Conservation (phyloP, 306 rosid genomes). For the Dalbergia cochinchinensis region DNA sequence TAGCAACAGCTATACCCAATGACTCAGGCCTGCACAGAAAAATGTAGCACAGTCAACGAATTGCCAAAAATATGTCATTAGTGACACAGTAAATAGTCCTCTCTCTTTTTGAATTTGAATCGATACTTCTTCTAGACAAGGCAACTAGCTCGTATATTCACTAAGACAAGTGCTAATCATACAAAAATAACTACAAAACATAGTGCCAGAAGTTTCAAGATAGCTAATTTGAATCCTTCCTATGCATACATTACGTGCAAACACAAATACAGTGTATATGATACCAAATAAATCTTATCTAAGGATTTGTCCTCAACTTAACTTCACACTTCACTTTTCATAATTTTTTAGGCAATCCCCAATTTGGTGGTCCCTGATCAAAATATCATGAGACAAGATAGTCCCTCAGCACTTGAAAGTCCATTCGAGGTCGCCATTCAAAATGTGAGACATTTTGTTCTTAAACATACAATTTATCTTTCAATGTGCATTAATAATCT, state of each 20-base stretch:
- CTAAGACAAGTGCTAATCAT: constrained; percentile 21
- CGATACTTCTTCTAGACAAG: neutral
- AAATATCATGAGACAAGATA: too few species aligned
- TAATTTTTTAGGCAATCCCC: too few species aligned
- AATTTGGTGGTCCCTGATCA: too few species aligned
- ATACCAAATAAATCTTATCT: constrained; percentile 8
- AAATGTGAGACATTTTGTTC: too few species aligned
- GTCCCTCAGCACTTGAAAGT: too few species aligned
- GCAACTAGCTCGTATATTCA: neutral
- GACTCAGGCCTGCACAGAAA: constrained; percentile 86
- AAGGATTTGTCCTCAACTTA: constrained; percentile 14
- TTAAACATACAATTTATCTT: neutral
- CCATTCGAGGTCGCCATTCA: too few species aligned
- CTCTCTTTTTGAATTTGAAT: neutral
- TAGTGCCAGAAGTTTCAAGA: neutral
- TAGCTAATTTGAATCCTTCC: neutral
- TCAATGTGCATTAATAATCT: neutral
- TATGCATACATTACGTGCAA: neutral
- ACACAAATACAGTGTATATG: neutral
- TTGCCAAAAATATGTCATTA: neutral
- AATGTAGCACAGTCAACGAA: constrained; percentile 29
- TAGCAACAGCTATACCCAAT: constrained; percentile 88
- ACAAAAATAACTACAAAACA: neutral
- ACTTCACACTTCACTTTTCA: constrained; percentile 24
- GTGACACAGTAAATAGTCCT: neutral